phyloP scores from a whole-genome alignment of 306 rosid species.

The Glycyrrhiza uralensis region DNA sequence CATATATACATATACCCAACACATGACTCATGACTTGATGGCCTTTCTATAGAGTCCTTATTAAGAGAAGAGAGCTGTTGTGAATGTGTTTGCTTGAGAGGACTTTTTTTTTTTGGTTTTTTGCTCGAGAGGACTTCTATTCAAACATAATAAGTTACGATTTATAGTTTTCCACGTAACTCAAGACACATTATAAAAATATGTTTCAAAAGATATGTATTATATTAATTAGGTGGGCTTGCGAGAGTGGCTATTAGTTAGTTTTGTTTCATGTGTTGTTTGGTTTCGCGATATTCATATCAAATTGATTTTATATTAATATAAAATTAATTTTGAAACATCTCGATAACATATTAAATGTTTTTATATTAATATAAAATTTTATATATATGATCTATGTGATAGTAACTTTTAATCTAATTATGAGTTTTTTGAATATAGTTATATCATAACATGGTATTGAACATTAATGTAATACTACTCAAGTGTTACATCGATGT shows the following conservation, averaged over 20 bases:
- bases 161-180: conserved; percentile 30
- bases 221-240: conserved; percentile 12
- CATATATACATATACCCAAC: conserved; percentile 1
- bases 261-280: conserved; percentile 25
- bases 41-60: not conserved
- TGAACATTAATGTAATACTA: too few relatives aligned
- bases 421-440: too few relatives aligned
- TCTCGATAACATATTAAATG: too few relatives aligned
- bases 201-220: not conserved
- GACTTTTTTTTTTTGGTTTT: too few relatives aligned
- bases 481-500: too few relatives aligned
- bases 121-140: not conserved
- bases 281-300: not conserved
- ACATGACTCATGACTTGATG: not conserved
- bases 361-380: too few relatives aligned
- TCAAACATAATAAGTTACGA: not conserved
- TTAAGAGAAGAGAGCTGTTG: not conserved
- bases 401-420: too few relatives aligned
- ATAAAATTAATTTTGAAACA: too few relatives aligned
- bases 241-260: not conserved
- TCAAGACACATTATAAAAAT: not conserved
- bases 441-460: too few relatives aligned
- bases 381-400: too few relatives aligned
- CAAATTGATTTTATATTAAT: too few relatives aligned
- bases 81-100: not conserved